phyloP scores from a whole-genome alignment of 352 stramenopile genomes.

The Phytophthora sansomeana region DNA sequence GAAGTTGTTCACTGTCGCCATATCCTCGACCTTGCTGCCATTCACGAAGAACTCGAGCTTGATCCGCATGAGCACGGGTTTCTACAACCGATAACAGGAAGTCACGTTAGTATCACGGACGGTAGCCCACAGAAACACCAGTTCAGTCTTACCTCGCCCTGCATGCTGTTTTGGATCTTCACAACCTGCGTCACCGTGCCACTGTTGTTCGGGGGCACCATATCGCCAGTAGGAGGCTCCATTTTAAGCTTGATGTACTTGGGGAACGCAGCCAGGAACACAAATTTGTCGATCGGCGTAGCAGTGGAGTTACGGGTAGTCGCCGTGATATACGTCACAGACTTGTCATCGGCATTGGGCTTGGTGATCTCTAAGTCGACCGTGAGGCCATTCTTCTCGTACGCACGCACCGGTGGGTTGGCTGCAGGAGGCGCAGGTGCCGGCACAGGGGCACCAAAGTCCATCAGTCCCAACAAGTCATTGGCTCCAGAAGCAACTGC shows the following conservation, averaged over 20 bases:
- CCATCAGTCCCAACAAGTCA: conserved; percentile 79
- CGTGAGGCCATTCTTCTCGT: conserved; percentile 96
- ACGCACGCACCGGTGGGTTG: conserved; percentile 87
- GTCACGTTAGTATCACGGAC: conserved; percentile 18
- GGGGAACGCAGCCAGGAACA: conserved; percentile 96
- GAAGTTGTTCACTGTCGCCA: conserved; percentile 83
- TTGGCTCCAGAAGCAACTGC: conserved; percentile 29
- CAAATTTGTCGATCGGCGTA: conserved; percentile 91
- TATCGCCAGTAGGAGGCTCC: conserved; percentile 94
- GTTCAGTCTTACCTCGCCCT: conserved; percentile 80
- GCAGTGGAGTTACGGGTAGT: conserved; percentile 94
- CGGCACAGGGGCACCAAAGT: conserved; percentile 61
- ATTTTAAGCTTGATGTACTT: conserved; percentile 99
- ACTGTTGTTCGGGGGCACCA: conserved; percentile 84
- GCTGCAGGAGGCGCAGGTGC: conserved; percentile 36
- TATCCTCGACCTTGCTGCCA: conserved; percentile 87
- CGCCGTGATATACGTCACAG: conserved; percentile 92
- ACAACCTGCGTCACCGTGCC: conserved; percentile 94
- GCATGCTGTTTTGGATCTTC: conserved; percentile 96
- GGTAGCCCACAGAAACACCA: conserved; percentile 2
- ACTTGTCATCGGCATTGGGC: conserved; percentile 92
- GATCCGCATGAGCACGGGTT: conserved; percentile 89
- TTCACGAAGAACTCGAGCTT: conserved; percentile 88
- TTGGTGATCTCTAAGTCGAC: conserved; percentile 94
- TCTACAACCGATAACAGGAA: conserved; percentile 52